These are phyloP conservation scores for Irpex sp. DNA, from an alignment of 1,284 basidiomycete species.

Conservation along the genomic window DNA sequence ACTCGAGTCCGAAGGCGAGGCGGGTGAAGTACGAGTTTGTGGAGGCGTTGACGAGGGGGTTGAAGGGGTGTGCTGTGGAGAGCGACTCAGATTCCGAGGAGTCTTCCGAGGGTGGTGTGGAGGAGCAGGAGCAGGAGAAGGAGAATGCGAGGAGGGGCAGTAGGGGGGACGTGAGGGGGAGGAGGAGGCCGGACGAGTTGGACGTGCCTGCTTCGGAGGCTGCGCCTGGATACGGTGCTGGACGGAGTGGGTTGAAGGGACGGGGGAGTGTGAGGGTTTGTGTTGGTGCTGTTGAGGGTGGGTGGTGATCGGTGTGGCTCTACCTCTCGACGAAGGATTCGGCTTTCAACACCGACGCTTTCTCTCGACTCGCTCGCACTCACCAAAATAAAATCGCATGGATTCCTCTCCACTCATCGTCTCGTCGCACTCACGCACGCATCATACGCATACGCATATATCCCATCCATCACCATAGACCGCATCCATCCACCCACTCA, in stretches of 20 bases:
- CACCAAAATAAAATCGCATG: neutral
- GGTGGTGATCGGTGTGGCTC: neutral
- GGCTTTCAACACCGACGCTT: neutral
- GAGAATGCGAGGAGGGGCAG: constrained; percentile 1
- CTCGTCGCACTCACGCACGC: neutral
- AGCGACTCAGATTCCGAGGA: constrained; percentile 2
- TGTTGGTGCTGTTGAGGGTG: neutral
- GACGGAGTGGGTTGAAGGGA: constrained; percentile 25
- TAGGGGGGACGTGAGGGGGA: constrained; percentile 15
- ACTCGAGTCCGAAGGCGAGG: constrained; percentile 23
- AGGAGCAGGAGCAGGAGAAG: constrained; percentile 8
- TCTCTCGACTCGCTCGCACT: neutral
- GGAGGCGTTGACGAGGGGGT: constrained; percentile 13
- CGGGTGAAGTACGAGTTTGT: constrained; percentile 21
- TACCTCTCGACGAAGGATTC: too few species aligned
- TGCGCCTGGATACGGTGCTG: constrained; percentile 26
- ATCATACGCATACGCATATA: too few species aligned
- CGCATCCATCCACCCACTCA: too few species aligned
- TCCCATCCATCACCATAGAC: too few species aligned
- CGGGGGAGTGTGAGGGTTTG: constrained; percentile 11
- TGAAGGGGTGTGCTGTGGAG: constrained; percentile 17
- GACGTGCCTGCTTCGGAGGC: constrained; percentile 16
- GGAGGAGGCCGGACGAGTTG: constrained; percentile 24
- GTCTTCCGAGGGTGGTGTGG: constrained; percentile 15
- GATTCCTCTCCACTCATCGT: neutral